Conservation (phyloP, 495 filamentous ascomycete genomes). For the Podospora comata region DNA sequence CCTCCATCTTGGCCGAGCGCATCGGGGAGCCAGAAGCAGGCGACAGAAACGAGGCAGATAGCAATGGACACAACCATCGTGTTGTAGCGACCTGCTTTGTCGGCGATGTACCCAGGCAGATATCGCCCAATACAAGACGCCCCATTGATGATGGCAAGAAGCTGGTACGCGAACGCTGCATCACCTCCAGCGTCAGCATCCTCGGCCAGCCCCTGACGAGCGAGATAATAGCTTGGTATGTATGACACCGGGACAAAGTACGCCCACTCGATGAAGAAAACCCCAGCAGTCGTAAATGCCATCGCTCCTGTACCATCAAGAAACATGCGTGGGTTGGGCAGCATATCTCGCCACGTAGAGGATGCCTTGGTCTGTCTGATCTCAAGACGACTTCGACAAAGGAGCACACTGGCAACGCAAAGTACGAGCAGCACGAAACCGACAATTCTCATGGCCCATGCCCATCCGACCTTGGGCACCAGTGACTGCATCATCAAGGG, state of each 20-base stretch:
- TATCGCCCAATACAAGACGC: neutral
- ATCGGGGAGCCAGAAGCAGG: neutral
- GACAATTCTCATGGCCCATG: neutral
- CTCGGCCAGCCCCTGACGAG: neutral
- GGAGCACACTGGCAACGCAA: slow-evolving; percentile 1
- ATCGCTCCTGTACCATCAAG: neutral
- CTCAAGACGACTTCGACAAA: neutral
- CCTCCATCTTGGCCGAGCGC: neutral
- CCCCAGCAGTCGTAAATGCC: neutral
- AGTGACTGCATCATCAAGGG: slow-evolving; percentile 7
- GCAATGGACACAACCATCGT: neutral
- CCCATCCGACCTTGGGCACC: neutral
- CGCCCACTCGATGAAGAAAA: slow-evolving; percentile 6
- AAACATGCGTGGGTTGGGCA: neutral
- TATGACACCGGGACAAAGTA: neutral
- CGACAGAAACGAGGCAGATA: neutral
- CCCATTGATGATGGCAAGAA: slow-evolving; percentile 2
- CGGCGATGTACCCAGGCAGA: neutral
- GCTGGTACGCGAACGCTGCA: neutral
- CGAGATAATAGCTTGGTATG: neutral
- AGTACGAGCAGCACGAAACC: neutral
- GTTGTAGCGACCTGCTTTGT: slow-evolving; percentile 1
- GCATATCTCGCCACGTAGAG: neutral
- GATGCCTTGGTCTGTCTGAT: slow-evolving; percentile 1
- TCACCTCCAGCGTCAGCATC: neutral